phyloP scores from a whole-genome alignment of 257 asterid genomes.

The Penstemon davidsonii region DNA sequence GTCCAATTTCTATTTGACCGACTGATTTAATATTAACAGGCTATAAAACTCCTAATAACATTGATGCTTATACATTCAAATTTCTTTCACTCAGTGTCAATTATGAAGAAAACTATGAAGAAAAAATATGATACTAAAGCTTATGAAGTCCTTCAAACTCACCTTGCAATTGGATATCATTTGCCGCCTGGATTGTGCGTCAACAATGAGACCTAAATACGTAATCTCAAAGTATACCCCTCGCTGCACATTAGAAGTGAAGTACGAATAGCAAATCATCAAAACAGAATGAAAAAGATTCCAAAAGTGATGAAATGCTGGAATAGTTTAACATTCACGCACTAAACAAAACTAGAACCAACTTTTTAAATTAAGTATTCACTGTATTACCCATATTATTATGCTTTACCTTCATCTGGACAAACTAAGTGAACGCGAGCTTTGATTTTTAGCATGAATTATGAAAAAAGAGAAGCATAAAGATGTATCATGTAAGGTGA shows the following conservation, averaged over 20 bases:
- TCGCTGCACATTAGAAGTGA: conserved; percentile 55
- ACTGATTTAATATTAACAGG: background rate
- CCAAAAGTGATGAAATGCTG: background rate
- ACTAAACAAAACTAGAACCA: background rate
- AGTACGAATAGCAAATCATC: conserved; percentile 18
- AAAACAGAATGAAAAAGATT: background rate
- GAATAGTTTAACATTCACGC: conserved; percentile 5
- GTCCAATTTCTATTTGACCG: background rate
- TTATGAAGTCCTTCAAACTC: conserved; percentile 23
- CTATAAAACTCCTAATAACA: background rate
- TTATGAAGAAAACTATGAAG: background rate
- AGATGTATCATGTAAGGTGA: too few species aligned
- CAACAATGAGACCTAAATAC: conserved; percentile 66
- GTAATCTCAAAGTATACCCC: conserved; percentile 89
- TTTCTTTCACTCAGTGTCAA: background rate
- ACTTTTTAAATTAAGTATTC: background rate
- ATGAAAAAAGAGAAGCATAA: too few species aligned
- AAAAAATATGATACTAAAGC: conserved; percentile 8
- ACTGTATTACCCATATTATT: background rate
- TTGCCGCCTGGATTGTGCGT: conserved; percentile 73
- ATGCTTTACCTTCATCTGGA: background rate
- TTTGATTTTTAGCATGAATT: too few species aligned
- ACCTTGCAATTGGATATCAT: conserved; percentile 83
- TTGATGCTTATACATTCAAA: background rate
- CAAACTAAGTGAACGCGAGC: background rate